Evolutionary conservation across 768 basidiomycete species (phyloP).

Genomic region (Lactarius sanguifluus): DNA sequence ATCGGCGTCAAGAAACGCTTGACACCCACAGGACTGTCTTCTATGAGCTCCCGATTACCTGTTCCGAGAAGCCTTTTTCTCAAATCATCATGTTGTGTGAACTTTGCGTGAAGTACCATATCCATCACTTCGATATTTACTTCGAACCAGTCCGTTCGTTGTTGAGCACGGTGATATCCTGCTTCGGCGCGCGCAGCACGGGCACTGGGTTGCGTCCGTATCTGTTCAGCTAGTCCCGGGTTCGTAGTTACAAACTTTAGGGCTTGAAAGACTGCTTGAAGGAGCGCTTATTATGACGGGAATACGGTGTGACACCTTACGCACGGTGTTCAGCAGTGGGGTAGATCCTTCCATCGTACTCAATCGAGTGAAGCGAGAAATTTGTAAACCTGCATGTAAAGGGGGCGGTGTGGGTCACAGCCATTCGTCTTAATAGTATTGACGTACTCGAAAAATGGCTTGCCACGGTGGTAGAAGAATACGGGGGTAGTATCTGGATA

Average conservation of each 20-base stretch:
- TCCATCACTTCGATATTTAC: constrained; percentile 38
- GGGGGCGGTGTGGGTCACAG: not conserved
- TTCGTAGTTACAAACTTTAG: constrained; percentile 21
- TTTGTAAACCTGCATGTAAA: constrained; percentile 26
- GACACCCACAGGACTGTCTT: constrained; percentile 36
- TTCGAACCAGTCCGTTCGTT: constrained; percentile 28
- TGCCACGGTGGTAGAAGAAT: constrained; percentile 22
- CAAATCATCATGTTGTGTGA: constrained; percentile 43
- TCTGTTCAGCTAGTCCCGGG: constrained; percentile 18
- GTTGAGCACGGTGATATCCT: constrained; percentile 15
- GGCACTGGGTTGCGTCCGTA: constrained; percentile 25
- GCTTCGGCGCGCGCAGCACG: constrained; percentile 25
- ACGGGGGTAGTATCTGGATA: constrained; percentile 14
- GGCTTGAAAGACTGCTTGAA: constrained; percentile 26
- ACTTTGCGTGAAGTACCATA: constrained; percentile 42
- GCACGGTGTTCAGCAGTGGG: constrained; percentile 28
- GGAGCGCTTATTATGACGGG: not conserved
- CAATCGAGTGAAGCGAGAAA: constrained; percentile 24
- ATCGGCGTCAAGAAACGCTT: constrained; percentile 27
- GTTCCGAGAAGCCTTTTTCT: constrained; percentile 40
- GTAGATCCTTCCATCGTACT: constrained; percentile 19
- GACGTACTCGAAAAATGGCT: constrained; percentile 21
- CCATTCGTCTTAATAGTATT: not conserved
- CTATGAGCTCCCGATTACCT: constrained; percentile 40
- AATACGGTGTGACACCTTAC: not conserved